A percentile compares a stretch with the other conserved stretches of the same genome.
phyloP scores from a whole-genome alignment of 352 stramenopile species.

The Pythium oligandrum region DNA sequence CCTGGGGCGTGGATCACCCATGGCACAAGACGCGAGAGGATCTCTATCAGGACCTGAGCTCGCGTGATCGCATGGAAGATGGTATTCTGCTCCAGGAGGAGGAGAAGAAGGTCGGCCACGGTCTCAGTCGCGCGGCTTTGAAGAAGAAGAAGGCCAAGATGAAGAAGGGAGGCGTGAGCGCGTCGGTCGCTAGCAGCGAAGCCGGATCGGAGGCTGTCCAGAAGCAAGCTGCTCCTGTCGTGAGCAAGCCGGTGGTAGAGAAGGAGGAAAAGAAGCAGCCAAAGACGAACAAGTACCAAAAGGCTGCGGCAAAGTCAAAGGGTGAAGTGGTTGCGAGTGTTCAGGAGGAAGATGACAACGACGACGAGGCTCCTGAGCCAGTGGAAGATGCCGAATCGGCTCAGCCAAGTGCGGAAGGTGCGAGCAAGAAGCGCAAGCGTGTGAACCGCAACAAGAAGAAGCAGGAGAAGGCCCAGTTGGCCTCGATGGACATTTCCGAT shows the following conservation, averaged over 20 bases:
- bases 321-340: not conserved
- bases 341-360: conserved; percentile 9
- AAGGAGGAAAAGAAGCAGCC: conserved; percentile 11
- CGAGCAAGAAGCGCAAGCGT: conserved; percentile 24
- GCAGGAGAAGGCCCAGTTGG: conserved; percentile 15
- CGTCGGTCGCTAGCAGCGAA: conserved; percentile 14
- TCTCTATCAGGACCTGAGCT: conserved; percentile 37
- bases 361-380: conserved; percentile 4
- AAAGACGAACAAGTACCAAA: conserved; percentile 15
- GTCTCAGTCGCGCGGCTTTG: conserved; percentile 63
- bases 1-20: conserved; percentile 72
- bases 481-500: conserved; percentile 1
- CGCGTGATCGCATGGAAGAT: conserved; percentile 67
- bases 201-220: conserved; percentile 9
- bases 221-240: not conserved
- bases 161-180: conserved; percentile 47
- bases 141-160: conserved; percentile 78
- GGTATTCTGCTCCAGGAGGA: conserved; percentile 35
- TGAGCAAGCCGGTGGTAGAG: conserved; percentile 17
- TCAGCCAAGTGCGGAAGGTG: not conserved
- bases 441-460: conserved; percentile 26
- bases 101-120: conserved; percentile 31
- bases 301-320: conserved; percentile 1
- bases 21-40: conserved; percentile 64
- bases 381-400: not conserved